Conservation (phyloP, 1,284 basidiomycete species). For the Melampsora americana region DNA sequence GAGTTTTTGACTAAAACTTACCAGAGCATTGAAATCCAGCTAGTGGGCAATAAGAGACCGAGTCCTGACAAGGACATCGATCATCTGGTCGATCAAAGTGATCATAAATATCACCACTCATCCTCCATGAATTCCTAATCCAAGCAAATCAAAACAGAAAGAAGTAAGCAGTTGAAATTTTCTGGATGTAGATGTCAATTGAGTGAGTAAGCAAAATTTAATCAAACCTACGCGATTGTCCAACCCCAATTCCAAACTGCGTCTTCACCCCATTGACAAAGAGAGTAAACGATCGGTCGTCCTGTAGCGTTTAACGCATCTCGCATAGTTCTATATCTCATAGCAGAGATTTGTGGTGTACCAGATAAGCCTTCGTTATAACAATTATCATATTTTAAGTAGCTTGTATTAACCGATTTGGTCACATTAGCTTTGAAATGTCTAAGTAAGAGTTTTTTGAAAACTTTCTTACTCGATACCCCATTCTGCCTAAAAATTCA, state of each 20-base stretch:
- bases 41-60: conserved; percentile 16
- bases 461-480: conserved; percentile 56
- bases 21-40: conserved; percentile 41
- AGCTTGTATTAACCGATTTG: conserved; percentile 4
- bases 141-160: background rate
- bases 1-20: background rate
- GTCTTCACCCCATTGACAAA: conserved; percentile 62
- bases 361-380: conserved; percentile 58
- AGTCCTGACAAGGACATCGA: conserved; percentile 41
- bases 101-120: conserved; percentile 35
- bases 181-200: background rate
- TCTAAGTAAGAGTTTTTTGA: background rate
- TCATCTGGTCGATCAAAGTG: conserved; percentile 39
- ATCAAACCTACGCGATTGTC: conserved; percentile 20
- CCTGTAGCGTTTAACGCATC: conserved; percentile 59
- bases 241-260: conserved; percentile 58
- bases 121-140: conserved; percentile 36
- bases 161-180: background rate
- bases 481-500: conserved; percentile 56
- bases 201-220: background rate
- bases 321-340: conserved; percentile 60
- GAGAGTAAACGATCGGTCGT: conserved; percentile 60
- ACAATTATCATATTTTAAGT: conserved; percentile 44
- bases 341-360: conserved; percentile 56
- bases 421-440: too few species aligned